phyloP scores from a whole-genome alignment of 176 grass and related monocot genomes.

The Phyllostachys edulis region DNA sequence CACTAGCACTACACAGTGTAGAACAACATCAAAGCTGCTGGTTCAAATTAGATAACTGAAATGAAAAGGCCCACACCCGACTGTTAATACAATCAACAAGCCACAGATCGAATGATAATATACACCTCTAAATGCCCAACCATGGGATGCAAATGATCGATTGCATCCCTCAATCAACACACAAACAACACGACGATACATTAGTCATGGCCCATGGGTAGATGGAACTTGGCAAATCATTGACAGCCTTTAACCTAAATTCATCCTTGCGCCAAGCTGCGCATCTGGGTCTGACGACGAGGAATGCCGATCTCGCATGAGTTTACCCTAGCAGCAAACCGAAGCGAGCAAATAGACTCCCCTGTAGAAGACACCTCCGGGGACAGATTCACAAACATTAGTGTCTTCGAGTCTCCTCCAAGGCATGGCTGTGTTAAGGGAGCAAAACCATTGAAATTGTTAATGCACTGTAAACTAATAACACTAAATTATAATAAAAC shows the following conservation, averaged over 20 bases:
- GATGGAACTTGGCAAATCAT: constrained; percentile 2
- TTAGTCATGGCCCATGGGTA: not conserved
- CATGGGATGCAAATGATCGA: constrained; percentile 40
- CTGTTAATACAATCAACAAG: constrained; percentile 19
- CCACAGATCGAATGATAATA: constrained; percentile 9
- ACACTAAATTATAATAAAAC: not conserved
- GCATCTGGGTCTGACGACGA: constrained; percentile 63
- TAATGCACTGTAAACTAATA: not conserved
- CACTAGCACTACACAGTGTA: not conserved
- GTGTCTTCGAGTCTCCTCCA: constrained; percentile 81
- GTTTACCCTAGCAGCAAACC: constrained; percentile 88
- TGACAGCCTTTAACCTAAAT: not conserved
- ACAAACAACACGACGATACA: constrained; percentile 10
- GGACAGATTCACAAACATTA: constrained; percentile 93
- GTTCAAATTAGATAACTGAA: constrained; percentile 25
- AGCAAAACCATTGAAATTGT: not conserved
- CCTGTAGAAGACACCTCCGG: constrained; percentile 64
- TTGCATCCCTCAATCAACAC: constrained; percentile 39
- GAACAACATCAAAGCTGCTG: not conserved
- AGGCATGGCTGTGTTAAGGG: constrained; percentile 68
- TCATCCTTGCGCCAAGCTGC: constrained; percentile 40
- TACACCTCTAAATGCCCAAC: constrained; percentile 14
- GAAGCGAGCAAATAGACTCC: constrained; percentile 79
- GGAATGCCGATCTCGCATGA: constrained; percentile 84
- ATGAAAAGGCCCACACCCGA: not conserved